Evolutionary conservation across 2,329 filamentous ascomycete species (phyloP).

Genomic region (Septoria linicola): DNA sequence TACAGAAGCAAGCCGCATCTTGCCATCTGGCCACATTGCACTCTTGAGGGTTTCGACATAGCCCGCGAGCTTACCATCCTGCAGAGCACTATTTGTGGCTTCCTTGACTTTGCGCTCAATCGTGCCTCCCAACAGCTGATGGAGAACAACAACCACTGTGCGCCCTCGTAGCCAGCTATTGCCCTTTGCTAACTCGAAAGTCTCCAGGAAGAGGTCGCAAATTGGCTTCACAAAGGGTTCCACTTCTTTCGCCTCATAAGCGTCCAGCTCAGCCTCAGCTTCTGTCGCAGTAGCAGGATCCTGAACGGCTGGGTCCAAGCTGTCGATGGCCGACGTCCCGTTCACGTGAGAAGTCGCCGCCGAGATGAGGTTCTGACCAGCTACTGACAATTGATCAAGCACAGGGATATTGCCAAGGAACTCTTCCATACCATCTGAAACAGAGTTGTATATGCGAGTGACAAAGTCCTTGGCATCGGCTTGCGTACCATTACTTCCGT

Average conservation of each 20-base stretch:
- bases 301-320: conserved; percentile 42
- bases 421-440: conserved; percentile 97
- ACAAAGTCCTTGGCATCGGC: conserved; percentile 74
- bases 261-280: conserved; percentile 89
- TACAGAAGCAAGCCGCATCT: conserved; percentile 50
- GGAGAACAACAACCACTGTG: conserved; percentile 91
- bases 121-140: conserved; percentile 91
- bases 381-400: conserved; percentile 86
- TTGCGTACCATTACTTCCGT: conserved; percentile 63
- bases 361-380: conserved; percentile 85
- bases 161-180: conserved; percentile 97
- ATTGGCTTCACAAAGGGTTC: conserved; percentile 98
- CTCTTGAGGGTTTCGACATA: conserved; percentile 74
- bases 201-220: conserved; percentile 93
- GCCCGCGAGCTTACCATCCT: conserved; percentile 74
- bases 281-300: conserved; percentile 61
- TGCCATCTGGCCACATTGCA: conserved; percentile 76
- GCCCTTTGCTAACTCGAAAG: conserved; percentile 89
- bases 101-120: conserved; percentile 95
- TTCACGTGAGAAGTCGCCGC: conserved; percentile 60
- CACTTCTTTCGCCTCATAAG: conserved; percentile 83
- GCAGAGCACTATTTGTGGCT: conserved; percentile 68
- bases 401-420: conserved; percentile 95
- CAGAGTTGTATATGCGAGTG: conserved; percentile 90
- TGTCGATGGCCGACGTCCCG: conserved; percentile 43